Evolutionary conservation across 2,329 filamentous ascomycete genomes (phyloP).

Genomic region (Zasmidium angulare): DNA sequence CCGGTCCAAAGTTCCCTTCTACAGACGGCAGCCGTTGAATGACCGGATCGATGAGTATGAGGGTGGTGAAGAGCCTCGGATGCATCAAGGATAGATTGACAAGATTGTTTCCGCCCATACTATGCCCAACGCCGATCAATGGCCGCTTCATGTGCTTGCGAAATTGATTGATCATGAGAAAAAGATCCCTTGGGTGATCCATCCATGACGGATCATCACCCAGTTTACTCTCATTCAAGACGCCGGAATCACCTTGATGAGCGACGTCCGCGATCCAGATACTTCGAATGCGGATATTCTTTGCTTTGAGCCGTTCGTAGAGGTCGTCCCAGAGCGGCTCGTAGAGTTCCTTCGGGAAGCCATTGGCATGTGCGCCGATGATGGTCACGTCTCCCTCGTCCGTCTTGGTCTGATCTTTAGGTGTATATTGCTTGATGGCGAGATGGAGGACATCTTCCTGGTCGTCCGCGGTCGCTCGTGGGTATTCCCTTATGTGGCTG

Average conservation of each 20-base stretch:
- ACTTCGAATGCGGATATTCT: conserved; percentile 65
- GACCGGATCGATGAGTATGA: conserved; percentile 83
- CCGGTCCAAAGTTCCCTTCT: conserved; percentile 34
- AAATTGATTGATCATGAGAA: conserved; percentile 83
- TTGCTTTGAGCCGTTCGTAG: conserved; percentile 55
- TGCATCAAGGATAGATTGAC: conserved; percentile 72
- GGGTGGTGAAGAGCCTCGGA: conserved; percentile 72
- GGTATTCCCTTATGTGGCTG: conserved; percentile 80
- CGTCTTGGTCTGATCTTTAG: conserved; percentile 66
- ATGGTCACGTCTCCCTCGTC: conserved; percentile 78
- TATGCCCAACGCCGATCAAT: conserved; percentile 82
- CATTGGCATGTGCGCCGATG: conserved; percentile 85
- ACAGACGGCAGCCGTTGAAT: conserved; percentile 56
- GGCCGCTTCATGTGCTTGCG: conserved; percentile 77
- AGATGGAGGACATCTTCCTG: conserved; percentile 75
- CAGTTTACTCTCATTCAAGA: conserved; percentile 71
- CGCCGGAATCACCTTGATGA: conserved; percentile 75
- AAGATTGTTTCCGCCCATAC: conserved; percentile 77
- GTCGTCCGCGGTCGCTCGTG: conserved; percentile 66
- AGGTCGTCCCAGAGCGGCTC: conserved; percentile 90
- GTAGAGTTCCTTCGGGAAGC: conserved; percentile 92
- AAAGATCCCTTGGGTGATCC: conserved; percentile 80
- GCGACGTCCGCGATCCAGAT: conserved; percentile 93
- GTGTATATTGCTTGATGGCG: conserved; percentile 85
- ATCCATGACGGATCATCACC: conserved; percentile 89